These are phyloP conservation scores for Pyropia haitanensis DNA, from an alignment of 23 red algal species.

Conservation along the genomic window DNA sequence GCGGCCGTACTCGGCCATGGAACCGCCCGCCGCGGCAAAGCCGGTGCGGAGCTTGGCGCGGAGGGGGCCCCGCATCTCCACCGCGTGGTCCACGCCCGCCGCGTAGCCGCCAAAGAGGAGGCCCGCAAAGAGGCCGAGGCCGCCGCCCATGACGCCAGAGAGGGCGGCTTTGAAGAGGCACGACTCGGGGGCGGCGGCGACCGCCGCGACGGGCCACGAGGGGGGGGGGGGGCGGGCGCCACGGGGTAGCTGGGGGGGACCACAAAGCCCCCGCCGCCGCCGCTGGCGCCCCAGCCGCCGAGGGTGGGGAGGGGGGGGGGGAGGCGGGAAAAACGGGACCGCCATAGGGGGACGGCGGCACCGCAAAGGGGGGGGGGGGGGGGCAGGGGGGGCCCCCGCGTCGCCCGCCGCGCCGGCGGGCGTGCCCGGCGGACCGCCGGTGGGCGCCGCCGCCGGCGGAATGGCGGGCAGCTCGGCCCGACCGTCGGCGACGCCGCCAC, in stretches of 20 bases:
- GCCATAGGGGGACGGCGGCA: too few species aligned
- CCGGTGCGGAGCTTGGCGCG: constrained; percentile 64
- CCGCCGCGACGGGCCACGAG: constrained; percentile 12
- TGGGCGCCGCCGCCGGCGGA: too few species aligned
- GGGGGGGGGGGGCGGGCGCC: constrained; percentile 18
- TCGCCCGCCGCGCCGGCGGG: too few species aligned
- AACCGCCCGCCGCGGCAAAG: constrained; percentile 32
- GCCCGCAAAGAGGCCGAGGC: constrained; percentile 70
- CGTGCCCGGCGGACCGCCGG: too few species aligned
- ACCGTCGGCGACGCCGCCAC: too few species aligned
- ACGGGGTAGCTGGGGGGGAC: constrained; percentile 1
- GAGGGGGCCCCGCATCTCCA: constrained; percentile 66
- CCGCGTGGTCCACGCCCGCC: constrained; percentile 74
- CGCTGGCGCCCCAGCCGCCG: too few species aligned
- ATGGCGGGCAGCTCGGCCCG: too few species aligned
- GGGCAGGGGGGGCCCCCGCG: too few species aligned
- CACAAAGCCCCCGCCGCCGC: too few species aligned
- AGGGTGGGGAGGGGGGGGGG: too few species aligned
- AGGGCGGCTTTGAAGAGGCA: constrained; percentile 91
- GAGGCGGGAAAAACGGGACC: too few species aligned
- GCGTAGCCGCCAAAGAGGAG: constrained; percentile 94
- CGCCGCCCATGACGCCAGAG: constrained; percentile 61
- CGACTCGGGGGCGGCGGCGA: constrained; percentile 62
- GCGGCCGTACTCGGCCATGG: constrained; percentile 69
- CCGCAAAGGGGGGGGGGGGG: too few species aligned